Base-by-base conservation (phyloP, 371 early-diverging fungal genomes). In the Mortierella sp. region DNA sequence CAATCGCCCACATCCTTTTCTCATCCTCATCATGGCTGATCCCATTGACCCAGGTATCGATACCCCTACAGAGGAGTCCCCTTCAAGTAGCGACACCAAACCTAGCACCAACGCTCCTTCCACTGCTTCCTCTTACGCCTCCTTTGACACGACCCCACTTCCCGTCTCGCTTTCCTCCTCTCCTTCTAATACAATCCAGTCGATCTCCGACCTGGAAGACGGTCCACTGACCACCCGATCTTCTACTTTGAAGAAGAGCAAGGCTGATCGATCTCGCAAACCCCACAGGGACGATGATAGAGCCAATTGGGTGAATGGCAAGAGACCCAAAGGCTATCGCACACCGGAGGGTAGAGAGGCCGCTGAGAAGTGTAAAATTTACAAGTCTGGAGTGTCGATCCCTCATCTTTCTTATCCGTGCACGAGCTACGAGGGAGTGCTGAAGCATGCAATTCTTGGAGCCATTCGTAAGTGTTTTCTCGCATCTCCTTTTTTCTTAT, bases 341-440 rank as follows among this genome's bases (percentile, higher is more conserved):
- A 78, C 78, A 2, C 70, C 70, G 0, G 78, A 76, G 42, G 78
- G 78, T 7, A 39, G 31, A 27, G 78, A 76, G 48, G 78, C 78
- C 2, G 78, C 70, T 15, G 78, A 76, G 31, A 64, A 57, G 34
- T 56, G 58, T 50, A 76, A 76, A 43, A 56, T 50, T 32, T 76
- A 56, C 66, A 76, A 69, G 47, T 57, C 65, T n/a, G 70, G 78
- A 17, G 53, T 61, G 15, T 60, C 78, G 11, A 53, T 76, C 50
- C 78, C 78, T 24, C 65, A 69, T 34, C 65, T 76, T 14, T 53
- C 61, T 21, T 26, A 64, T n/a, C 43, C 53, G 9, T 76, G 78
- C 54, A 56, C 50, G 21, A 76, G 70, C 50, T 69, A 69, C n/a
- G 65, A 64, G 28, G 78, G 78, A 15, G 70, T 76, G 11, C 55